Evolutionary conservation across 805 yeast species (phyloP).

Genomic region (Pichia rugopelliculosa): DNA sequence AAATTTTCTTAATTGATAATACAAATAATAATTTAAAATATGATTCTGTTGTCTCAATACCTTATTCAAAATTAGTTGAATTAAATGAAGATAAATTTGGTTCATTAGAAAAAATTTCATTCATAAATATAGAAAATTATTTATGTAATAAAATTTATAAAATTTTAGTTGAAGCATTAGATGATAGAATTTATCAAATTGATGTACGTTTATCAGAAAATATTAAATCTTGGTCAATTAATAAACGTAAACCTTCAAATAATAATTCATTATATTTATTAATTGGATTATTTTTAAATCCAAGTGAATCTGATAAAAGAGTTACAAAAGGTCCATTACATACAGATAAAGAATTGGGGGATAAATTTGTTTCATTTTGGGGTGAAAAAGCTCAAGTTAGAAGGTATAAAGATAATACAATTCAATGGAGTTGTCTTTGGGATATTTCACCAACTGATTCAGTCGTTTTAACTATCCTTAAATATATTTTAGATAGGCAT

Average conservation of each 20-base stretch:
- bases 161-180: conserved; percentile 51
- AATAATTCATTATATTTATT: conserved; percentile 27
- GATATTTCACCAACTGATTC: conserved; percentile 48
- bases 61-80: conserved; percentile 34
- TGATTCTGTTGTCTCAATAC: conserved; percentile 55
- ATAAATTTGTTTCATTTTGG: conserved; percentile 80
- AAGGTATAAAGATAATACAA: conserved; percentile 87
- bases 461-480: conserved; percentile 55
- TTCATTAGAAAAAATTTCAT: conserved; percentile 64
- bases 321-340: conserved; percentile 83
- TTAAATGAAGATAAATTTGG: conserved; percentile 44
- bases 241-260: conserved; percentile 46
- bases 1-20: conserved; percentile 61
- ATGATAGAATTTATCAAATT: conserved; percentile 37
- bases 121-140: conserved; percentile 60
- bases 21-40: conserved; percentile 49
- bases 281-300: conserved; percentile 62
- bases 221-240: conserved; percentile 31
- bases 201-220: conserved; percentile 22
- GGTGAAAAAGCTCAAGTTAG: conserved; percentile 78
- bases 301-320: conserved; percentile 68
- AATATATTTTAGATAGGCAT: conserved; percentile 59
- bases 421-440: conserved; percentile 91
- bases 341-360: conserved; percentile 48
- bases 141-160: conserved; percentile 53